Conservation (phyloP, 768 basidiomycete genomes). For the Favolaschia claudopus region DNA sequence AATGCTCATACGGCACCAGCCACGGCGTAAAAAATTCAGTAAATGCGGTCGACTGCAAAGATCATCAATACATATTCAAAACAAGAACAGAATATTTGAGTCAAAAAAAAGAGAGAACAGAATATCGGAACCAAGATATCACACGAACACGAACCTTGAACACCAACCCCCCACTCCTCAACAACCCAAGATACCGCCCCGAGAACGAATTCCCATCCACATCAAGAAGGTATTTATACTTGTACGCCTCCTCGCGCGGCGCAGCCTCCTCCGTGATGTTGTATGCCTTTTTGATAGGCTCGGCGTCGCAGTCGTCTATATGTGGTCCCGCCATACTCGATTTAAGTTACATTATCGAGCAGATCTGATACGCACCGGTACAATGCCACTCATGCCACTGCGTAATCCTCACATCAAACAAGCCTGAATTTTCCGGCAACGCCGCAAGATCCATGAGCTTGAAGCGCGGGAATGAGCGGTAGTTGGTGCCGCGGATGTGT, state of each 20-base stretch:
- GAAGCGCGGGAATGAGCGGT: slow-evolving; percentile 23
- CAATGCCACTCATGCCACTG: slow-evolving; percentile 23
- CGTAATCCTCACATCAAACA: slow-evolving; percentile 22
- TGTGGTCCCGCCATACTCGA: no score
- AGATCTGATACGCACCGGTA: slow-evolving; percentile 3
- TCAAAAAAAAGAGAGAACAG: not conserved
- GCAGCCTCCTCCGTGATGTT: slow-evolving; percentile 9
- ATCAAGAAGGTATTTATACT: slow-evolving; percentile 26
- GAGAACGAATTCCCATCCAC: slow-evolving; percentile 29
- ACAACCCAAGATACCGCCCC: slow-evolving; percentile 23
- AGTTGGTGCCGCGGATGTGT: slow-evolving; percentile 20
- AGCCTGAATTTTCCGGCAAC: not conserved
- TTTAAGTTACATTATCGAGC: no score
- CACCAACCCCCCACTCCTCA: slow-evolving; percentile 26
- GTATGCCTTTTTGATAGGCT: slow-evolving; percentile 9
- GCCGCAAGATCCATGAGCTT: slow-evolving; percentile 19
- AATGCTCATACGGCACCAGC: slow-evolving; percentile 22
- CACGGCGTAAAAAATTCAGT: slow-evolving; percentile 22
- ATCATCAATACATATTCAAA: not conserved
- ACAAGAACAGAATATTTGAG: not conserved
- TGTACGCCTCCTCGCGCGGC: slow-evolving; percentile 24
- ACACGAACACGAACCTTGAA: slow-evolving; percentile 22
- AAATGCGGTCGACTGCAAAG: slow-evolving; percentile 13
- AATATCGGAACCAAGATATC: not conserved
- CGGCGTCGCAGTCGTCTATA: slow-evolving; percentile 23